phyloP scores from a whole-genome alignment of 192 early-diverging fungal genomes.

The Backusella mclennaniae region DNA sequence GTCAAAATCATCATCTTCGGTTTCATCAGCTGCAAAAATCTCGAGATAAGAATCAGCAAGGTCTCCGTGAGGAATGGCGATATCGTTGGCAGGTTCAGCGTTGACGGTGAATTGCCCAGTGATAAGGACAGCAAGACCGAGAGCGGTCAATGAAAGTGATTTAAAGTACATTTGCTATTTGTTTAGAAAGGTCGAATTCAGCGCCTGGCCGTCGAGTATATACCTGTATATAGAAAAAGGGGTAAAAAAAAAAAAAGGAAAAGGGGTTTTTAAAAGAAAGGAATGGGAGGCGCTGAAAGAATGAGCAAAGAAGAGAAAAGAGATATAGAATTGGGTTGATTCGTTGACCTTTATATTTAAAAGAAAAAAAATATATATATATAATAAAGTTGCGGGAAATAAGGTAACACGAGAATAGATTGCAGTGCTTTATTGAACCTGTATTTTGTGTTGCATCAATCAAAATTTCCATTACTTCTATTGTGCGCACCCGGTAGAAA shows the following conservation, averaged over 20 bases:
- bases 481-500: neutral
- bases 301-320: neutral
- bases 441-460: constrained; percentile 5
- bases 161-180: constrained; percentile 15
- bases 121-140: constrained; percentile 14
- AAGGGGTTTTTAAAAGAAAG: neutral
- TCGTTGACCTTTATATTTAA: neutral
- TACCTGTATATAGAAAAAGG: neutral
- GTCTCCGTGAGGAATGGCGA: constrained; percentile 3
- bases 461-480: constrained; percentile 5
- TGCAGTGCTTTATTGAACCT: constrained; percentile 13
- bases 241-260: neutral
- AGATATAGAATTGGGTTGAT: neutral
- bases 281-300: neutral
- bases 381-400: constrained; percentile 2
- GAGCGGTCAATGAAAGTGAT: constrained; percentile 19
- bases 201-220: neutral
- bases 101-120: constrained; percentile 5
- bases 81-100: neutral
- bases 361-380: neutral
- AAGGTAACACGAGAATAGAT: constrained; percentile 20
- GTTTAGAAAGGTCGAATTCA: neutral
- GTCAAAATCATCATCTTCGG: constrained; percentile 14
- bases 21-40: constrained; percentile 12
- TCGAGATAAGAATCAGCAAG: constrained; percentile 6